Percentiles rank a stretch among this genome's conserved stretches.
Evolutionary conservation across 1,139 yeast species (phyloP).

Genomic region (Geotrichum candidum): DNA sequence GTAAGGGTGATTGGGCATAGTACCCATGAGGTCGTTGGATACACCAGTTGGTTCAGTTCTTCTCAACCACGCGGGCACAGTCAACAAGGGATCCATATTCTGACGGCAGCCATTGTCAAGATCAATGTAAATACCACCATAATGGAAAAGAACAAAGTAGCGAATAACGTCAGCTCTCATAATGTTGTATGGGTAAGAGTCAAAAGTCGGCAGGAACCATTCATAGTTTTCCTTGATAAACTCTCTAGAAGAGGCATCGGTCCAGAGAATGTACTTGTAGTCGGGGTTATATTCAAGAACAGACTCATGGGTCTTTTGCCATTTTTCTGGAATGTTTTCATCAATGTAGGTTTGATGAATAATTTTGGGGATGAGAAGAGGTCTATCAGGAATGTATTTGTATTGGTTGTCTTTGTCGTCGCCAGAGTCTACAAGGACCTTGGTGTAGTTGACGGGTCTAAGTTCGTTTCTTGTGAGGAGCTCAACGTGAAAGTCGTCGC

Average conservation of each 20-base stretch:
- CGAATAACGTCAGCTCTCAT: slow-evolving; percentile 91
- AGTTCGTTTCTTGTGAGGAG: slow-evolving; percentile 57
- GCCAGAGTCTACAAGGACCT: slow-evolving; percentile 13
- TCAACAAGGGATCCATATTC: slow-evolving; percentile 68
- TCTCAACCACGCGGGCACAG: slow-evolving; percentile 79
- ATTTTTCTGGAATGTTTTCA: slow-evolving; percentile 65
- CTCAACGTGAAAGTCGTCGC: slow-evolving; percentile 65
- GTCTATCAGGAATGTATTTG: slow-evolving; percentile 21
- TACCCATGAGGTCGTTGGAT: slow-evolving; percentile 89
- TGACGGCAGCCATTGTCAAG: slow-evolving; percentile 83
- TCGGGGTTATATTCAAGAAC: slow-evolving; percentile 80
- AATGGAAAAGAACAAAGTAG: slow-evolving; percentile 74
- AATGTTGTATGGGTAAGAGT: slow-evolving; percentile 70
- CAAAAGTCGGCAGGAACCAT: slow-evolving; percentile 81
- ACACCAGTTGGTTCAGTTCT: slow-evolving; percentile 88
- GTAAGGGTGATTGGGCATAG: slow-evolving; percentile 82
- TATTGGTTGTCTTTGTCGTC: not conserved
- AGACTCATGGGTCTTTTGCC: slow-evolving; percentile 72
- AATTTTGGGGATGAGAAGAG: slow-evolving; percentile 65
- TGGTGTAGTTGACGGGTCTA: slow-evolving; percentile 27
- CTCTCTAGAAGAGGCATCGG: slow-evolving; percentile 75
- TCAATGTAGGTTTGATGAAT: slow-evolving; percentile 92
- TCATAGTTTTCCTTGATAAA: slow-evolving; percentile 74
- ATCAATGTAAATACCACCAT: slow-evolving; percentile 88
- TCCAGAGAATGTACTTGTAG: slow-evolving; percentile 80